Evolutionary conservation across 805 yeast genomes (phyloP).

Genomic region (Ogataea kodamae): DNA sequence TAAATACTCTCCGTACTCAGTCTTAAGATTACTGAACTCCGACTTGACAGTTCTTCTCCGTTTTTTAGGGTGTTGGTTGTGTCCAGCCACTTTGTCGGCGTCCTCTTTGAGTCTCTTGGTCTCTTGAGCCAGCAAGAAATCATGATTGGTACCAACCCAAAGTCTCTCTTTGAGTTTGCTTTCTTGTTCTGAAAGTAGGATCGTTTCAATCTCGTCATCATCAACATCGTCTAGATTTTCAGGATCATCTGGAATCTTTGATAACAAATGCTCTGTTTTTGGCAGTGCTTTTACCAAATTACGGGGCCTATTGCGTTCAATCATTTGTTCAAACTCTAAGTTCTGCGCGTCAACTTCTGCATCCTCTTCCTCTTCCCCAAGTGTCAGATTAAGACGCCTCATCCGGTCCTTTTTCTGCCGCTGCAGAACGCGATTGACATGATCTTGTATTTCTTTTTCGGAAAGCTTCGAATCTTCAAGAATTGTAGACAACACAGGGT

Average conservation of each 20-base stretch:
- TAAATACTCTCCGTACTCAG: conserved; percentile 27
- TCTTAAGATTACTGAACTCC: conserved; percentile 29
- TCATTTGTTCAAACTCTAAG: conserved; percentile 29
- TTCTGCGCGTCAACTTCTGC: conserved; percentile 24
- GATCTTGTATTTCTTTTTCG: conserved; percentile 40
- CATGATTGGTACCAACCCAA: conserved; percentile 90
- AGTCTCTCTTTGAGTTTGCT: conserved; percentile 70
- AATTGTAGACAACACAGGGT: conserved; percentile 43
- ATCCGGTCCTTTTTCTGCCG: conserved; percentile 25
- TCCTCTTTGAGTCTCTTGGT: conserved; percentile 76
- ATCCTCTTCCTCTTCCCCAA: conserved; percentile 10
- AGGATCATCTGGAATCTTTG: conserved; percentile 54
- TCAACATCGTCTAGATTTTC: conserved; percentile 71
- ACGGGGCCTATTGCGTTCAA: conserved; percentile 48
- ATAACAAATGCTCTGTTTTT: conserved; percentile 51
- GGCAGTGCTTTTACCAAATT: conserved; percentile 55
- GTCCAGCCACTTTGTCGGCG: conserved; percentile 85
- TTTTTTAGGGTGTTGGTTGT: conserved; percentile 50
- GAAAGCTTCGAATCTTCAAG: conserved; percentile 43
- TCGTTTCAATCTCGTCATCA: conserved; percentile 70
- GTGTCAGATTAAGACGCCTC: conserved; percentile 17
- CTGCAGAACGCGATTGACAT: conserved; percentile 30
- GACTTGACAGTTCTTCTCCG: conserved; percentile 29
- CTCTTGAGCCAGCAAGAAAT: conserved; percentile 80
- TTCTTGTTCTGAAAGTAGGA: conserved; percentile 66